phyloP scores from a whole-genome alignment of 345 rosid genomes.

The Eucalyptus pauciflora region DNA sequence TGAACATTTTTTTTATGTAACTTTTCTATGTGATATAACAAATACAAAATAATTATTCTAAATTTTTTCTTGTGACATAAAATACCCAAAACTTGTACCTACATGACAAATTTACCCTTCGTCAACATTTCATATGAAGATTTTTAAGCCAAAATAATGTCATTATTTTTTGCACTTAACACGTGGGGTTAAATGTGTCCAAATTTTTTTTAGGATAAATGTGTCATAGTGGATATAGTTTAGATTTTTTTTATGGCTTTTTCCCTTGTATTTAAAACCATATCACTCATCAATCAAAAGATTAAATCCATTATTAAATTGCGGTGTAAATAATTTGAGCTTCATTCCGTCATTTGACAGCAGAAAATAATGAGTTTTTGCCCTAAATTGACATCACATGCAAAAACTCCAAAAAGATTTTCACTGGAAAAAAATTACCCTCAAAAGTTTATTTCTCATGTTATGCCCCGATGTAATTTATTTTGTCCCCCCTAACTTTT shows the following conservation, averaged over 20 bases:
- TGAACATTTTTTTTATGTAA: no score
- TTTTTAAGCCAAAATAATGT: background rate
- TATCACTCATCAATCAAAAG: background rate
- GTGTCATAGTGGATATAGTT: background rate
- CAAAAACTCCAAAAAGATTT: background rate
- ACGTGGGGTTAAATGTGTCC: fast-evolving
- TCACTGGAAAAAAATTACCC: background rate
- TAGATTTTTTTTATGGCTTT: background rate
- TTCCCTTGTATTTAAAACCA: background rate
- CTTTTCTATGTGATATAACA: background rate
- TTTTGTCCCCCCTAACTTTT: background rate
- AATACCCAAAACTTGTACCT: background rate
- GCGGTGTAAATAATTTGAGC: background rate
- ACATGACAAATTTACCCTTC: fast-evolving
- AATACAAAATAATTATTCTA: no score
- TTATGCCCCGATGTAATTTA: background rate
- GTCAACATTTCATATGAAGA: background rate
- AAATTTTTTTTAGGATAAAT: no score
- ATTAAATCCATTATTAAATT: background rate
- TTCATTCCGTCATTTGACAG: background rate
- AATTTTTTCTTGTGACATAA: no score
- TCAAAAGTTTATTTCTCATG: background rate
- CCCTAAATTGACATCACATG: background rate
- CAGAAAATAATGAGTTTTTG: background rate
- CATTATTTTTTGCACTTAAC: background rate